A percentile compares a stretch with the other conserved stretches of the same genome.
Conservation (phyloP, 768 basidiomycete species). For the Suillus spraguei region DNA sequence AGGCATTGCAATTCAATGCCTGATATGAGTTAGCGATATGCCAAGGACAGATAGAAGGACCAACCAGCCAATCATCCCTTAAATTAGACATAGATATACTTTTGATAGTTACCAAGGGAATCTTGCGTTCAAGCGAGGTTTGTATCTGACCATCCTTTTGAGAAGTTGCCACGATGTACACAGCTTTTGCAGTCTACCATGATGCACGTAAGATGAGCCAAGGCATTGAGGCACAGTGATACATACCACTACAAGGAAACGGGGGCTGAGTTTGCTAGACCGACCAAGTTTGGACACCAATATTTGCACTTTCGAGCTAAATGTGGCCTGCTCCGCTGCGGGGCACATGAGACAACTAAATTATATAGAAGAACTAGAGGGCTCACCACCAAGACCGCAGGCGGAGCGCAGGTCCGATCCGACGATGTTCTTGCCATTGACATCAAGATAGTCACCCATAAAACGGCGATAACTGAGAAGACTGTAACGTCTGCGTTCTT, state of each 20-base stretch:
- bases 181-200: slow-evolving; percentile 59
- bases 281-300: slow-evolving; percentile 84
- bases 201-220: background rate
- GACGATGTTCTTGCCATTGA: slow-evolving; percentile 79
- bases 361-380: background rate
- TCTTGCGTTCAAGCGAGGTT: slow-evolving; percentile 79
- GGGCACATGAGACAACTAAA: slow-evolving; percentile 3
- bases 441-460: slow-evolving; percentile 93
- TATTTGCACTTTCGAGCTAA: slow-evolving; percentile 80
- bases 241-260: slow-evolving; percentile 87
- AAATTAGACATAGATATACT: slow-evolving; percentile 85
- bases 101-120: slow-evolving; percentile 86
- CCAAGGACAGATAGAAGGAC: slow-evolving; percentile 21
- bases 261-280: slow-evolving; percentile 90
- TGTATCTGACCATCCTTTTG: slow-evolving; percentile 61
- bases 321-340: slow-evolving; percentile 75
- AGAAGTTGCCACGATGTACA: slow-evolving; percentile 71
- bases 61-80: slow-evolving; percentile 93
- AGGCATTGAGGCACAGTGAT: background rate
- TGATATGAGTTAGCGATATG: slow-evolving; percentile 31
- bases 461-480: slow-evolving; percentile 92
- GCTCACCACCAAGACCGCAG: slow-evolving; percentile 75
- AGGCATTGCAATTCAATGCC: slow-evolving; percentile 75
- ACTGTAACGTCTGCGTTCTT: slow-evolving; percentile 93
- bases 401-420: slow-evolving; percentile 74